Percentiles rank a stretch among this genome's conserved stretches.
phyloP scores from a whole-genome alignment of 2,329 filamentous ascomycete genomes.

The Phaeosphaeriaceae sp. region DNA sequence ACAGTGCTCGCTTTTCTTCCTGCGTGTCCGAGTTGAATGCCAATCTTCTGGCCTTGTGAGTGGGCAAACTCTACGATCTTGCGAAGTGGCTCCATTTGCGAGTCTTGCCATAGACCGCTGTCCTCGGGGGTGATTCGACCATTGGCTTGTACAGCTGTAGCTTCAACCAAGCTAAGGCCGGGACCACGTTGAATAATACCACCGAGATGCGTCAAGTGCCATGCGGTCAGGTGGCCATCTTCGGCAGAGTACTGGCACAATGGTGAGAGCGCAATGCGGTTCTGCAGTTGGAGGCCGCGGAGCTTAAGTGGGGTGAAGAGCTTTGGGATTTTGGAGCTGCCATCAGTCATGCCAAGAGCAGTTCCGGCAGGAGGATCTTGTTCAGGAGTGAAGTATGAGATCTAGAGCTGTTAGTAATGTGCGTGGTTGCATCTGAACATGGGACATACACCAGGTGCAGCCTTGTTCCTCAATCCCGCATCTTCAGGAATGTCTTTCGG shows the following conservation, averaged over 20 bases:
- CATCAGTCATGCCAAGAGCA: constrained; percentile 55
- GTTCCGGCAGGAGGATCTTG: constrained; percentile 57
- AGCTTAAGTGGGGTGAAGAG: constrained; percentile 66
- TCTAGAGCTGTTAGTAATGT: constrained; percentile 28
- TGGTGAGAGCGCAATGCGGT: constrained; percentile 64
- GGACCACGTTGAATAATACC: constrained; percentile 79
- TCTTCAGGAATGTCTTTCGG: constrained; percentile 41
- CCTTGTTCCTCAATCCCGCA: constrained; percentile 48
- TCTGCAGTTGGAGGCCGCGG: constrained; percentile 68
- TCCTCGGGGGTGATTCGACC: constrained; percentile 86
- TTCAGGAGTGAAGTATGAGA: constrained; percentile 57
- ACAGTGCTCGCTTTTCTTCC: constrained; percentile 69
- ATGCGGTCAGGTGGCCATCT: constrained; percentile 78
- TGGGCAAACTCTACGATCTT: constrained; percentile 80
- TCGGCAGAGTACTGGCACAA: constrained; percentile 70
- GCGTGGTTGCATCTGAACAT: not conserved
- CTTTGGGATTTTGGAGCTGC: constrained; percentile 62
- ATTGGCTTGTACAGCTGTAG: constrained; percentile 75
- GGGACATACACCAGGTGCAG: constrained; percentile 50
- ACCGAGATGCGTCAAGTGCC: constrained; percentile 82
- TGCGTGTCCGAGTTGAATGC: constrained; percentile 82
- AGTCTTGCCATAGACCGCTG: constrained; percentile 82
- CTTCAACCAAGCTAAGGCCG: constrained; percentile 77
- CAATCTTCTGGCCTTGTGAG: constrained; percentile 77
- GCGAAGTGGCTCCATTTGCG: constrained; percentile 75